A percentile compares a stretch with the other conserved stretches of the same genome.
These are phyloP conservation scores for Ustilago sp. DNA, from an alignment of 1,284 basidiomycete species.

Conservation along the genomic window DNA sequence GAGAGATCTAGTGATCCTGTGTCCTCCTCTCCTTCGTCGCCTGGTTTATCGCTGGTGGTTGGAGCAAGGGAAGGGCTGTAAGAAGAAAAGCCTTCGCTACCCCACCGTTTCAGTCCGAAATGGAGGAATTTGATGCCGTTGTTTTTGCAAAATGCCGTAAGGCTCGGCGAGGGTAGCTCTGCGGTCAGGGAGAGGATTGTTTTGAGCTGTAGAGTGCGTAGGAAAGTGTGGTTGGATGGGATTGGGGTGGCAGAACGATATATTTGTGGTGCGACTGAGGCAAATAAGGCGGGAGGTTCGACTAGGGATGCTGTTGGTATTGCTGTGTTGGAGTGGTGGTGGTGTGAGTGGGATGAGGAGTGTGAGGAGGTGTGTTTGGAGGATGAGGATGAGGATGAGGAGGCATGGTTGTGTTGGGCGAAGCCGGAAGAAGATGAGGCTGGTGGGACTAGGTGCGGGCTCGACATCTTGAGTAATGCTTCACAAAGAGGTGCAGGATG, in stretches of 20 bases:
- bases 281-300: conserved; percentile 57
- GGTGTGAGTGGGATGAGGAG: conserved; percentile 16
- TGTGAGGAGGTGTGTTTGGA: conserved; percentile 14
- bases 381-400: conserved; percentile 9
- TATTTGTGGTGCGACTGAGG: conserved; percentile 61
- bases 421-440: not conserved
- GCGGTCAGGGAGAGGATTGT: conserved; percentile 63
- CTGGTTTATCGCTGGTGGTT: too few species aligned
- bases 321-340: conserved; percentile 9
- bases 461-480: conserved; percentile 11
- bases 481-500: not conserved
- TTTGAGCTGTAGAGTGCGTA: conserved; percentile 50
- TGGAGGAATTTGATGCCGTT: conserved; percentile 56
- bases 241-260: conserved; percentile 56
- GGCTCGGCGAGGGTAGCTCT: conserved; percentile 54
- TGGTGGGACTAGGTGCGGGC: conserved; percentile 24
- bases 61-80: not conserved
- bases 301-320: conserved; percentile 47
- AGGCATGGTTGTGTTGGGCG: conserved; percentile 3
- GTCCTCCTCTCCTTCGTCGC: not conserved
- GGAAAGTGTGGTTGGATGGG: conserved; percentile 45
- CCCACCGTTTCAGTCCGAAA: conserved; percentile 48
- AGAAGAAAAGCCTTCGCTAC: conserved; percentile 1
- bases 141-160: conserved; percentile 47
- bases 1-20: conserved; percentile 9